phyloP scores from a whole-genome alignment of 768 basidiomycete genomes.

The Hydnomerulius pinastri region DNA sequence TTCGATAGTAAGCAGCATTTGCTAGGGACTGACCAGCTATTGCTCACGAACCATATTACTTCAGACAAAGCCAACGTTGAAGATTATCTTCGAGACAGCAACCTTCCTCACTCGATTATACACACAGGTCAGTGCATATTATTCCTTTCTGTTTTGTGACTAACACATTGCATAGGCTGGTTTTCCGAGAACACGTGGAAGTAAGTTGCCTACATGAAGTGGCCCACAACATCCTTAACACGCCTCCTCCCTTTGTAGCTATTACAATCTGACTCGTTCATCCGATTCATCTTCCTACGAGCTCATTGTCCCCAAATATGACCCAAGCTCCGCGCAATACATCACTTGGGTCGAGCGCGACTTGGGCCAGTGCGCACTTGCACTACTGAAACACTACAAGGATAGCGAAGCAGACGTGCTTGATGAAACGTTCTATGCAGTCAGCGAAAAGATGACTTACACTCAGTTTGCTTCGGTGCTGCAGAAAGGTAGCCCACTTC shows the following conservation, averaged over 20 bases:
- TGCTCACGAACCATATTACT: neutral
- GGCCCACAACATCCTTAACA: neutral
- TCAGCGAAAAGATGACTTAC: constrained; percentile 23
- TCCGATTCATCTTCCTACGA: constrained; percentile 17
- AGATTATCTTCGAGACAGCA: constrained; percentile 20
- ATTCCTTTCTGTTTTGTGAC: neutral
- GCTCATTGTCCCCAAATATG: constrained; percentile 20
- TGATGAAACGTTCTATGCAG: constrained; percentile 26
- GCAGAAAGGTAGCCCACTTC: constrained; percentile 14
- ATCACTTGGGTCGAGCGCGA: constrained; percentile 27
- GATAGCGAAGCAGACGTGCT: constrained; percentile 18
- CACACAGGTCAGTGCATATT: constrained; percentile 17
- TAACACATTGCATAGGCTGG: constrained; percentile 18
- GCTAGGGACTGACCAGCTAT: neutral
- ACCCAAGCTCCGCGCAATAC: constrained; percentile 16
- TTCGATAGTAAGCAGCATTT: constrained; percentile 25
- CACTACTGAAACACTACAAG: constrained; percentile 26
- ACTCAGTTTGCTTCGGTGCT: constrained; percentile 14
- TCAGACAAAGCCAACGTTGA: constrained; percentile 27
- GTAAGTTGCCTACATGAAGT: constrained; percentile 7
- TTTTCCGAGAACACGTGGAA: constrained; percentile 25
- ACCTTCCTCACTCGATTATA: constrained; percentile 20
- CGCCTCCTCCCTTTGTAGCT: neutral
- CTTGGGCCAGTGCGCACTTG: constrained; percentile 22
- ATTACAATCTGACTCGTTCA: constrained; percentile 6